These are phyloP conservation scores for Bretziella fagacearum DNA, from an alignment of 2,329 filamentous ascomycete species.

Conservation along the genomic window DNA sequence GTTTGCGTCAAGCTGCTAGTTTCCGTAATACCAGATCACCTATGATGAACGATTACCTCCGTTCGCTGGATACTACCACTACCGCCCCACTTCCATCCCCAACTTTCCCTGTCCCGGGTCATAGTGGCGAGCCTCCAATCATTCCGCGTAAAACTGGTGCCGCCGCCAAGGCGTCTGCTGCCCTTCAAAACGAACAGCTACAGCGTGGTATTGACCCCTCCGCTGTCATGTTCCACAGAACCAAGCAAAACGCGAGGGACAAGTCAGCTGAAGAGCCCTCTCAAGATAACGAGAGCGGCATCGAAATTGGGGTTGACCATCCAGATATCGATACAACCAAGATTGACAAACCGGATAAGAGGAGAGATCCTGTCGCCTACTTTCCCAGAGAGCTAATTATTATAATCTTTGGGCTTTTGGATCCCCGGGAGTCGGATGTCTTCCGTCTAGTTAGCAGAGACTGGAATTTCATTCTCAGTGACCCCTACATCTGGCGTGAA, in stretches of 20 bases:
- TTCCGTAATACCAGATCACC: slow-evolving; percentile 32
- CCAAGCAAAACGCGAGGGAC: slow-evolving; percentile 10
- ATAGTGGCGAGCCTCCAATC: slow-evolving; percentile 37
- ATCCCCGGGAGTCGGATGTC: slow-evolving; percentile 33
- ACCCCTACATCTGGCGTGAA: slow-evolving; percentile 46
- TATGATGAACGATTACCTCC: slow-evolving; percentile 21
- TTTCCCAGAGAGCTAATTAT: slow-evolving; percentile 43
- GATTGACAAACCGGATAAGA: slow-evolving; percentile 29
- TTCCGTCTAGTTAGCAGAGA: slow-evolving; percentile 32
- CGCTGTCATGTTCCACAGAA: background rate
- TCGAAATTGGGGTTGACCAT: background rate
- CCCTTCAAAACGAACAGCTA: slow-evolving; percentile 37
- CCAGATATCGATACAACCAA: background rate
- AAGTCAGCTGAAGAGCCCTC: slow-evolving; percentile 18
- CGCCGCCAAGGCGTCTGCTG: slow-evolving; percentile 44
- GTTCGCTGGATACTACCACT: slow-evolving; percentile 14
- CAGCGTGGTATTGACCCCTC: slow-evolving; percentile 2
- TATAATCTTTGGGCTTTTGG: slow-evolving; percentile 39
- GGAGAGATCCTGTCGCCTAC: slow-evolving; percentile 34
- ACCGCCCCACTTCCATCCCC: slow-evolving; percentile 15
- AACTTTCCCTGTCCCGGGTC: slow-evolving; percentile 28
- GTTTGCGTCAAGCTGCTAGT: slow-evolving; percentile 33
- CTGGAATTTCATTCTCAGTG: slow-evolving; percentile 32
- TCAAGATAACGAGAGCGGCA: background rate
- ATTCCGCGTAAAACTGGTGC: slow-evolving; percentile 43